Percentiles rank a stretch among this genome's conserved stretches.
phyloP scores from a whole-genome alignment of 1,284 basidiomycete genomes.

The Limonomyces culmigenus region DNA sequence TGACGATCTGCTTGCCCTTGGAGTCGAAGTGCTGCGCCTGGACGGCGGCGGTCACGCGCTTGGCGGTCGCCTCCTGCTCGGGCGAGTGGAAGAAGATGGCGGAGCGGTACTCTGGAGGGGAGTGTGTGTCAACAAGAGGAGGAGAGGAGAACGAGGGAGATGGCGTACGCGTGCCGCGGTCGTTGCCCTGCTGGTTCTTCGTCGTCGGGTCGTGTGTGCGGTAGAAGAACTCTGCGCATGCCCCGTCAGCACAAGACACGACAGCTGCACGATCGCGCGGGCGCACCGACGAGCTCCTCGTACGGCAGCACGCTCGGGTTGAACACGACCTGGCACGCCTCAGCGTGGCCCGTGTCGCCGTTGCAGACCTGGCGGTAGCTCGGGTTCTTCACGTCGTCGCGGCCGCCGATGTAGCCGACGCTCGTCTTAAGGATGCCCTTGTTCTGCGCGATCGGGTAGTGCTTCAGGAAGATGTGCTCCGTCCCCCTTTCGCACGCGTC shows the following conservation, averaged over 20 bases:
- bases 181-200: slow-evolving; percentile 59
- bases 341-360: slow-evolving; percentile 79
- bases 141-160: neutral
- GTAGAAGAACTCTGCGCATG: slow-evolving; percentile 69
- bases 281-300: slow-evolving; percentile 67
- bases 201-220: slow-evolving; percentile 92
- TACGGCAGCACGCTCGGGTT: slow-evolving; percentile 68
- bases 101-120: slow-evolving; percentile 70
- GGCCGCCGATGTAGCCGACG: slow-evolving; percentile 76
- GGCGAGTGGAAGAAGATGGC: slow-evolving; percentile 75
- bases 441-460: slow-evolving; percentile 50
- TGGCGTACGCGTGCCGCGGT: slow-evolving; percentile 60
- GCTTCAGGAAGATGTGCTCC: slow-evolving; percentile 75
- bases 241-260: neutral
- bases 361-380: slow-evolving; percentile 68
- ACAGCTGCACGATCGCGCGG: slow-evolving; percentile 5
- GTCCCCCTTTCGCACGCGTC: no score
- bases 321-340: slow-evolving; percentile 77
- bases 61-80: slow-evolving; percentile 64
- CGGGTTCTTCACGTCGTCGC: slow-evolving; percentile 33
- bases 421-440: slow-evolving; percentile 55
- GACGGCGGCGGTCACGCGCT: slow-evolving; percentile 70
- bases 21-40: slow-evolving; percentile 74
- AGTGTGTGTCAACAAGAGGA: slow-evolving; percentile 1
- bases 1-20: slow-evolving; percentile 56